Base-by-base conservation (phyloP, 2,329 filamentous ascomycete genomes). In the Sporothrix inflata region DNA sequence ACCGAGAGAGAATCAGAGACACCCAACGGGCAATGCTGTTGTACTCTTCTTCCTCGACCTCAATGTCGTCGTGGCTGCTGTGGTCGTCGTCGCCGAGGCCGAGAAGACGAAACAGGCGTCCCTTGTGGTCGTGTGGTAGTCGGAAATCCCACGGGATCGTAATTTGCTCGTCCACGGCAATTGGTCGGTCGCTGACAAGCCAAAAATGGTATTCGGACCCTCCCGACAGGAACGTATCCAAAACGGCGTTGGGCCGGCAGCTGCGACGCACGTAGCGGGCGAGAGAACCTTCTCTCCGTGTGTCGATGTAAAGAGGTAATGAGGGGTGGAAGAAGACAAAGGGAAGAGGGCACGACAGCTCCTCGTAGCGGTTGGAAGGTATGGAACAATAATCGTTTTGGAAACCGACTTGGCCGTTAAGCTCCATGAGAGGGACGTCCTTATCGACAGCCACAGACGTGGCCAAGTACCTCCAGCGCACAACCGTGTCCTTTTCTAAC, bases 241-340 rank as follows among this genome's bases (percentile, higher is more conserved):
- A 85, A 42, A 88, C 87, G n/a, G 96, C 89, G 78, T 98, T 99
- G 1, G 96, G 93, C 74, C 89, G 90, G 83, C 96, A 99, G 77
- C 96, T 98, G 75, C 95, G 89, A 72, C 96, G 90, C n/a, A 97
- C 90, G 79, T 96, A 98, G 60, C 96, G 92, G 72, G 96, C 90
- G 47, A 90, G 84, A 4, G 93, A 97, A 27, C 95, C 96, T 83
- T 97, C 94, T 79, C 89, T 89, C 73, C 96, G 88, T 11, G 94
- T 96, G 81, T 98, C 96, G 78, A 99, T 96, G 82, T 94, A 97
- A 14, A 99, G 88, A 0, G 95, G 95, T 9, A 98, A 88, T 73
- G 91, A 87, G 0, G 94, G 93, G 78, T 97, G 94, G 81, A 98
- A 95, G 79, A 94, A 93, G 30, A 95, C 92, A 77, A 94, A 94